A percentile compares a stretch with the other conserved stretches of the same genome.
Conservation (phyloP, 768 basidiomycete species). For the Boletus pseudo-olivaceus region DNA sequence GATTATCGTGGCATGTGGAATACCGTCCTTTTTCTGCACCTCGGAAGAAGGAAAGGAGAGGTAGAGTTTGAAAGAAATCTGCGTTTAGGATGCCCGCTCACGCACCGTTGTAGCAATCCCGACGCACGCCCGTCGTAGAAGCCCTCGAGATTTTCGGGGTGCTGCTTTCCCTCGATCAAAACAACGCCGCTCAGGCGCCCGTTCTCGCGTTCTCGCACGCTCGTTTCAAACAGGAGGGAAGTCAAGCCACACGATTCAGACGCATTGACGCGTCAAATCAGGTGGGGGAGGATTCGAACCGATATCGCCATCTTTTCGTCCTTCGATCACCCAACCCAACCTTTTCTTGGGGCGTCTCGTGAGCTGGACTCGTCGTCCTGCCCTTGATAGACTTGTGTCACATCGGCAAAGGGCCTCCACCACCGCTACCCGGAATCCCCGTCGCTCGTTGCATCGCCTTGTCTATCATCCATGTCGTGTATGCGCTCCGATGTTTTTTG, state of each 20-base stretch:
- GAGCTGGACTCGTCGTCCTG: slow-evolving; percentile 23
- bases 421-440: slow-evolving; percentile 20
- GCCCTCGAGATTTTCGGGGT: slow-evolving; percentile 20
- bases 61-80: slow-evolving; percentile 7
- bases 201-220: slow-evolving; percentile 25
- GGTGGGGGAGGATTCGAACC: slow-evolving; percentile 22
- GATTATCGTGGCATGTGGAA: slow-evolving; percentile 22
- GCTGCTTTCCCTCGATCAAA: slow-evolving; percentile 14
- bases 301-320: slow-evolving; percentile 14
- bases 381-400: slow-evolving; percentile 6
- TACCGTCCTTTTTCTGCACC: slow-evolving; percentile 18
- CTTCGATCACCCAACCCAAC: slow-evolving; percentile 13
- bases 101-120: slow-evolving; percentile 6
- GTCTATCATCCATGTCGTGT: slow-evolving; percentile 9
- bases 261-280: neutral
- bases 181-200: neutral
- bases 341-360: neutral
- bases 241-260: neutral
- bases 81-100: neutral
- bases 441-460: slow-evolving; percentile 11
- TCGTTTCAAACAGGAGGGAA: slow-evolving; percentile 29
- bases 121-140: slow-evolving; percentile 21
- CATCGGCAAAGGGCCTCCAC: slow-evolving; percentile 19
- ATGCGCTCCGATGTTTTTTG: slow-evolving; percentile 16
- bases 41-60: neutral